These are phyloP conservation scores for Ascochyta pisi DNA, from an alignment of 2,329 filamentous ascomycete genomes.

Conservation along the genomic window DNA sequence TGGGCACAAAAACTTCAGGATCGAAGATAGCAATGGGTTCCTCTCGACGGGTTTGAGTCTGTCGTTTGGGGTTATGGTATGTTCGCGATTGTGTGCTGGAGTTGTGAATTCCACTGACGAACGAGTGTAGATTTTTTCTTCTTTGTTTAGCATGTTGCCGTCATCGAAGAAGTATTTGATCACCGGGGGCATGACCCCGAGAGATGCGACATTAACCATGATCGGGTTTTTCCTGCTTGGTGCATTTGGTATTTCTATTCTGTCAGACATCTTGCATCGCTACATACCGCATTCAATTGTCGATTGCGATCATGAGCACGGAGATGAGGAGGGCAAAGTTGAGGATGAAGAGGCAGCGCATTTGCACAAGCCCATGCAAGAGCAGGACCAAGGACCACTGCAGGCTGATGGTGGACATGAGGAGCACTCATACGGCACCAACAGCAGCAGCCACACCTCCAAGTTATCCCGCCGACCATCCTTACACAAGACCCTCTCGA, in stretches of 20 bases:
- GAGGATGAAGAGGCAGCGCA: conserved; percentile 30
- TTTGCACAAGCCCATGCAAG: conserved; percentile 30
- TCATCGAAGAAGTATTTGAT: conserved; percentile 80
- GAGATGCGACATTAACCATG: conserved; percentile 71
- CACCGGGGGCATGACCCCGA: conserved; percentile 70
- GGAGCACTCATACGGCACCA: conserved; percentile 29
- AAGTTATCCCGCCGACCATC: conserved; percentile 44
- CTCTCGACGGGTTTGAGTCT: conserved; percentile 87
- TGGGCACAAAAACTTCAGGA: conserved; percentile 77
- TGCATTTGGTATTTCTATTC: conserved; percentile 75
- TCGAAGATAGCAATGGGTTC: conserved; percentile 88
- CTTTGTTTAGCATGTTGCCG: conserved; percentile 91
- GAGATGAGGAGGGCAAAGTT: conserved; percentile 56
- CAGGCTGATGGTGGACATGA: conserved; percentile 22
- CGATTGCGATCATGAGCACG: conserved; percentile 78
- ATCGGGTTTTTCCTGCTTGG: conserved; percentile 74
- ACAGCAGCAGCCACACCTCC: conserved; percentile 18
- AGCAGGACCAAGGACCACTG: conserved; percentile 23
- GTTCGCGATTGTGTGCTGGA: conserved; percentile 30
- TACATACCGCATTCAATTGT: conserved; percentile 81
- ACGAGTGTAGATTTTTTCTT: conserved; percentile 77
- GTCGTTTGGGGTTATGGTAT: conserved; percentile 95
- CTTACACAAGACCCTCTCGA: conserved; percentile 50
- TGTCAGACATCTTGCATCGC: conserved; percentile 75
- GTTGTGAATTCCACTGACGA: conserved; percentile 16